A percentile compares a stretch with the other conserved stretches of the same genome.
Conservation (phyloP, 768 basidiomycete species). For the Lactarius trivialis region DNA sequence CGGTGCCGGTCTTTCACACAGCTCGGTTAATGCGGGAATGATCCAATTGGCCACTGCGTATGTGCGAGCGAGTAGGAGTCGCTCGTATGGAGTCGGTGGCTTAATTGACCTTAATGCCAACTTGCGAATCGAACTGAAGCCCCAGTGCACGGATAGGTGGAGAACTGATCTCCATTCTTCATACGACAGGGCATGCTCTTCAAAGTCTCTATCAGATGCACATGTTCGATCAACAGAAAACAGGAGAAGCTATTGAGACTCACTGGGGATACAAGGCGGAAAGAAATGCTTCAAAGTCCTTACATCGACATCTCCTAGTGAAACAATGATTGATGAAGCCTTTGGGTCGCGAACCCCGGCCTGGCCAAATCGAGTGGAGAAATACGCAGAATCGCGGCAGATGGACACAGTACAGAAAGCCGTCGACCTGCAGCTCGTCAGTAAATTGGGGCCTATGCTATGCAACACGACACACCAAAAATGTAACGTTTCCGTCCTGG, state of each 20-base stretch:
- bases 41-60: constrained; percentile 11
- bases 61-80: constrained; percentile 6
- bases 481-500: constrained; percentile 10
- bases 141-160: constrained; percentile 28
- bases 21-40: constrained; percentile 2
- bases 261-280: constrained; percentile 12
- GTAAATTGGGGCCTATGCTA: not conserved
- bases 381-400: constrained; percentile 10
- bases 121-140: constrained; percentile 26
- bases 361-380: not conserved
- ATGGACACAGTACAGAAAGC: constrained; percentile 7
- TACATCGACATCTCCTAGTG: not conserved
- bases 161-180: constrained; percentile 27
- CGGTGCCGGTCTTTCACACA: constrained; percentile 6
- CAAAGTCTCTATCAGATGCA: constrained; percentile 4
- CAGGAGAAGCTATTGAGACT: not conserved
- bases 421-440: not conserved
- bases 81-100: constrained; percentile 3
- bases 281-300: constrained; percentile 14
- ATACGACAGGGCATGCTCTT: constrained; percentile 4
- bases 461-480: constrained; percentile 1
- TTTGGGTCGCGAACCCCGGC: not conserved
- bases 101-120: not conserved
- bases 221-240: not conserved
- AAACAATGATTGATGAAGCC: not conserved